These are phyloP conservation scores for Ettlia oleoabundans DNA, from an alignment of 139 green algal species.

Conservation along the genomic window DNA sequence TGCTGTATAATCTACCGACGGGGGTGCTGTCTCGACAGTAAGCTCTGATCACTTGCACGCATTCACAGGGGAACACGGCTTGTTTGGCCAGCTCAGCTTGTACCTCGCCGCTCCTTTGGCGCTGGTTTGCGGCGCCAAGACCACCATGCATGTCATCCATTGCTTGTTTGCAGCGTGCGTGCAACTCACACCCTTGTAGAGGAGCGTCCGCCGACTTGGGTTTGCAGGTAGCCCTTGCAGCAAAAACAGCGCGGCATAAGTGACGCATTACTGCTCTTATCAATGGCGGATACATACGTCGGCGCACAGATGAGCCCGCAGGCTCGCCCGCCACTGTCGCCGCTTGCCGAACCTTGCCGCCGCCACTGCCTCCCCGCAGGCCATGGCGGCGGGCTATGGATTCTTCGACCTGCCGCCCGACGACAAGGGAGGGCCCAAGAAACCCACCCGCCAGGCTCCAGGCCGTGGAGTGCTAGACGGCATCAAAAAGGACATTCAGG, in stretches of 20 bases:
- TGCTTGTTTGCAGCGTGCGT: no score
- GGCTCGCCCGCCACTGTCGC: not conserved
- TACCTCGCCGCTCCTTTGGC: not conserved
- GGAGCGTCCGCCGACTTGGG: no score
- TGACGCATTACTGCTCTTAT: no score
- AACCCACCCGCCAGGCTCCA: not conserved
- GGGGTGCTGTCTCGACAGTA: no score
- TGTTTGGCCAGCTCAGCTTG: no score
- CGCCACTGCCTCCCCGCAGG: not conserved
- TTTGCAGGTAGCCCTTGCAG: no score
- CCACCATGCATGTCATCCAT: no score
- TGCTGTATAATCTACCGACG: not conserved
- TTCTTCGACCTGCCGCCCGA: not conserved
- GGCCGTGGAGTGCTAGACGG: conserved; percentile 17
- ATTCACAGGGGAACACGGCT: not conserved
- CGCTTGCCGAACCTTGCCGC: not conserved
- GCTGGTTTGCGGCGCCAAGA: no score
- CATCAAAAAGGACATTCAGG: conserved; percentile 16
- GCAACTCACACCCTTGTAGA: no score
- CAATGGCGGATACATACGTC: no score
- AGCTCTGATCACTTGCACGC: no score
- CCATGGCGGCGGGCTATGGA: not conserved
- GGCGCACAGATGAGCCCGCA: not conserved
- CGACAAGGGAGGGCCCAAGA: not conserved
- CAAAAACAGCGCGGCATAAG: no score